Evolutionary conservation across 495 filamentous ascomycete species (phyloP), one percentile per base, ranked within the genome.

Genomic region (Penicillium dipodomyicola): DNA sequence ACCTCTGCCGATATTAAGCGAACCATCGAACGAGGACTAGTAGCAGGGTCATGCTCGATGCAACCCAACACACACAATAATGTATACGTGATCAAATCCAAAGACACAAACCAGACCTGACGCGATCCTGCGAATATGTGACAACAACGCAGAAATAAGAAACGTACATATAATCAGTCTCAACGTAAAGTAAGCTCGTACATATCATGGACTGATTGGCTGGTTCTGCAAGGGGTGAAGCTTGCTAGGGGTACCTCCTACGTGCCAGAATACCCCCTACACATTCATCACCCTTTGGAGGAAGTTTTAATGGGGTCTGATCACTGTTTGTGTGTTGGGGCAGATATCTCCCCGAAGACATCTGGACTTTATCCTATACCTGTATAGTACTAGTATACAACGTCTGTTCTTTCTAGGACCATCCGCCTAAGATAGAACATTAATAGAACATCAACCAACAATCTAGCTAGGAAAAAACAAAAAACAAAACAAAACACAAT

Each of bases 221-320:
- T 15, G 39, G 32, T 14, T 9, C 43, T 60, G 66, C 60, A 68
- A 66, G 65, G 65, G 65, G 47, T 57, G 33, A 64, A 48, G 60
- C 59, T 64, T 67, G 56, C 56, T n/a, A 53, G 39, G 35, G 56
- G 67, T 65, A 15, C 5, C 32, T 39, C 14, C 29, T 19, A 49
- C 65, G 54, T 65, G 32, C 59, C 57, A 46, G 54, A 51, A 19
- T 42, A 15, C 20, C 35, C 58, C 63, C 61, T 59, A 35, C 32
- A 44, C 54, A 54, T 23, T 41, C 27, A 27, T 11, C 20, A 20
- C 22, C 29, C 52, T 20, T 44, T 37, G 30, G 25, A 46, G 4
- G 14, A 39, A 30, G 35, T 39, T 17, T 39, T 8, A 7, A 39
- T 11, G n/a, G 15, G 35, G 7, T 8, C n/a, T 9, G 35, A 17